Evolutionary conservation across 805 yeast genomes (phyloP).

Genomic region (Wickerhamomyces chambardii): DNA sequence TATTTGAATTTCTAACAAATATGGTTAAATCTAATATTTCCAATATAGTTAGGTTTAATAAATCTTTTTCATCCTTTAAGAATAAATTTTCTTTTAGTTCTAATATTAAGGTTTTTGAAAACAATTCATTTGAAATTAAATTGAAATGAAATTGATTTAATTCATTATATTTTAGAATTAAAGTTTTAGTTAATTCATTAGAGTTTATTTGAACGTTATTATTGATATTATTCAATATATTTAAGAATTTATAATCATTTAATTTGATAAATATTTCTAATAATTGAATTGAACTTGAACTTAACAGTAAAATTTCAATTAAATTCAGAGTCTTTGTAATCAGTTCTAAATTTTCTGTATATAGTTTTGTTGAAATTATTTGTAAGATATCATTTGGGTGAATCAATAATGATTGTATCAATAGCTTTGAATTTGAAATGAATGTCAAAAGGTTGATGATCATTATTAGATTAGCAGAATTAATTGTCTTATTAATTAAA

Average conservation of each 20-base stretch:
- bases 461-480: neutral
- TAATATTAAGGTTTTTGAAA: neutral
- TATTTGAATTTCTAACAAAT: slow-evolving; percentile 47
- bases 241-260: slow-evolving; percentile 36
- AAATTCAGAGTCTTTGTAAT: slow-evolving; percentile 11
- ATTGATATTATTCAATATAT: slow-evolving; percentile 29
- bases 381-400: neutral
- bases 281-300: slow-evolving; percentile 12
- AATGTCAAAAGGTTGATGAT: slow-evolving; percentile 3
- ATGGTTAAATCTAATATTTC: slow-evolving; percentile 44
- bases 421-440: slow-evolving; percentile 9
- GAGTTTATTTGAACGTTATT: slow-evolving; percentile 20
- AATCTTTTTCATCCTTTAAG: slow-evolving; percentile 31
- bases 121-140: slow-evolving; percentile 3
- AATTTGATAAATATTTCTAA: slow-evolving; percentile 26
- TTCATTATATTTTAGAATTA: slow-evolving; percentile 5
- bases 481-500: neutral
- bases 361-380: slow-evolving; percentile 8
- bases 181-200: slow-evolving; percentile 5
- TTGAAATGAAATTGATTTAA: slow-evolving; percentile 10
- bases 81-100: neutral
- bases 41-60: slow-evolving; percentile 28
- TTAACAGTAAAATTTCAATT: slow-evolving; percentile 10
- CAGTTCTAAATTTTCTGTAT: slow-evolving; percentile 14
- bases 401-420: slow-evolving; percentile 6